Evolutionary conservation across 2,329 filamentous ascomycete species (phyloP), one percentile per base, ranked within the genome.

Genomic region (Ascochyta koolunga): DNA sequence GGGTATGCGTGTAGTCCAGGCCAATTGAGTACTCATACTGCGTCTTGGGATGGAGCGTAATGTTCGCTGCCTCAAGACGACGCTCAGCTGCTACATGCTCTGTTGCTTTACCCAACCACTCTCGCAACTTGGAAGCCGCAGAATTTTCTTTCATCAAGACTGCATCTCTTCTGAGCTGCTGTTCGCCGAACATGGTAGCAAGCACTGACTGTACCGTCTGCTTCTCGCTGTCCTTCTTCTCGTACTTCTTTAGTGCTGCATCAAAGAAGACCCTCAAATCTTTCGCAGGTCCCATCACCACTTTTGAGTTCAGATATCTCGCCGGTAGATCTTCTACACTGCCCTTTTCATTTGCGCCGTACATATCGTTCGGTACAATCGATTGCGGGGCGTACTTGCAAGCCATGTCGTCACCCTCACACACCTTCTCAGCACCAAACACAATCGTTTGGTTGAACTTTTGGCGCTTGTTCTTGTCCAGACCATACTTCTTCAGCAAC

Each of bases 401-500:
- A n/a, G 80, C 78, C 31, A 78, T 70, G 47, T 83, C 79, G 1
- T 73, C 67, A 2, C 77, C 76, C 56, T 76, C 77, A 59, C 84
- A 86, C 19, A 74, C 65, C 66, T 86, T 86, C 49, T 80, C 77
- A 8, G 82, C 81, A 3, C 77, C 80, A 56, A 86, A 86, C 1
- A 87, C 60, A 9, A 86, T 80, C 7, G 78, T 79, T 59, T 85
- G 82, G 1, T 73, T 77, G 56, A 82, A 72, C 29, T 50, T 66
- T n/a, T 66, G 70, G 8, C 32, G 56, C 2, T 59, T 64, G 0
- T 60, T 36, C 13, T 56, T 48, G n/a, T 65, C 54, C 4, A 51
- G 9, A 2, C 82, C 82, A 58, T 85, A 85, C 33, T 77, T 79
- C 44, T 77, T 70, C 31, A 75, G 72, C 36, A 88, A 71, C 22